Conservation (phyloP, 1,284 basidiomycete species). For the Puccinia horiana region DNA sequence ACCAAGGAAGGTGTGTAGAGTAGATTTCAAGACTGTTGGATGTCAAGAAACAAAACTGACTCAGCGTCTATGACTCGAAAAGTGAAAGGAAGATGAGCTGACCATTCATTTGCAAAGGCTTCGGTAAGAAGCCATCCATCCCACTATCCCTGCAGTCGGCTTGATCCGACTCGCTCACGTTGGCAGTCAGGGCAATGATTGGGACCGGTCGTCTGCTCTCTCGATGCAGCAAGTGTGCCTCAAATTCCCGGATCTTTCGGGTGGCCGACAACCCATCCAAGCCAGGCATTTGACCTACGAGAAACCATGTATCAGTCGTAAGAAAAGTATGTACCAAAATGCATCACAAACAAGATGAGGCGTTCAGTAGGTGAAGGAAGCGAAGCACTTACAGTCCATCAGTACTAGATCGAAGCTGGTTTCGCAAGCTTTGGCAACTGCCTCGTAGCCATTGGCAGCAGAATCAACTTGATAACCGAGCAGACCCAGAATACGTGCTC, state of each 20-base stretch:
- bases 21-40: constrained; percentile 35
- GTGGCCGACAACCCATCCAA: constrained; percentile 38
- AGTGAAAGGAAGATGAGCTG: neutral
- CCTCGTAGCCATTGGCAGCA: constrained; percentile 35
- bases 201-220: neutral
- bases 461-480: constrained; percentile 38
- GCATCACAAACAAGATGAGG: neutral
- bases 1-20: constrained; percentile 40
- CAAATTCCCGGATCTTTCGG: constrained; percentile 29
- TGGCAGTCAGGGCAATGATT: constrained; percentile 47
- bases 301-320: neutral
- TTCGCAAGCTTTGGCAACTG: constrained; percentile 24
- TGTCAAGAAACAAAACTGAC: neutral
- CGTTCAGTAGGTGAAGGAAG: neutral
- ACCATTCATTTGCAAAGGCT: constrained; percentile 44
- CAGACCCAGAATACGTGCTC: constrained; percentile 22
- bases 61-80: neutral
- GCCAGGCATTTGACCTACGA: constrained; percentile 46
- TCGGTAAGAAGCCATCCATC: constrained; percentile 46
- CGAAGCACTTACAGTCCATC: constrained; percentile 44
- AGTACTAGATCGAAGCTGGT: constrained; percentile 28
- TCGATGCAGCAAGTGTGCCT: neutral
- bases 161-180: constrained; percentile 40
- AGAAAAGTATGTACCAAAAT: neutral
- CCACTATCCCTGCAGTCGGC: constrained; percentile 31